Evolutionary conservation across 148 eudicot species (phyloP).

Genomic region (Cornus controversa): DNA sequence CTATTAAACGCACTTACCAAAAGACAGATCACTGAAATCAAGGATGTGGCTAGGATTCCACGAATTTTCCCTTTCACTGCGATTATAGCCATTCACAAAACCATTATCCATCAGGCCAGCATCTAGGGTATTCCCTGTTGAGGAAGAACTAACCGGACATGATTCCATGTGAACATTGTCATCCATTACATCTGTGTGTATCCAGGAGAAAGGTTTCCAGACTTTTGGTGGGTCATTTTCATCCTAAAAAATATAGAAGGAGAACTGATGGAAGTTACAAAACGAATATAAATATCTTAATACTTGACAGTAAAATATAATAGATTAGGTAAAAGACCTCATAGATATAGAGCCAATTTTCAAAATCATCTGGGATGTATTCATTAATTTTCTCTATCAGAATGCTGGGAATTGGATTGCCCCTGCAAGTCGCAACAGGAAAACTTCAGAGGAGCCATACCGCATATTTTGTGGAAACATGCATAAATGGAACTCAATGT

Average conservation of each 20-base stretch:
- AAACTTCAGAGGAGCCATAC: constrained; percentile 17
- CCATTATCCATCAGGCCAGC: constrained; percentile 22
- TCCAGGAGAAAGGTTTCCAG: constrained; percentile 63
- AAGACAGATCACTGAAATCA: constrained; percentile 80
- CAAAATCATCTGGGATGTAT: constrained; percentile 72
- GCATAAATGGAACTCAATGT: not conserved
- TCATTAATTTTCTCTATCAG: constrained; percentile 74
- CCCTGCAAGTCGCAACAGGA: constrained; percentile 49
- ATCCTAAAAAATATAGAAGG: constrained; percentile 32
- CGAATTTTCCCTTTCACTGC: constrained; percentile 19
- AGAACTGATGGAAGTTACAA: not conserved
- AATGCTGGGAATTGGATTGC: constrained; percentile 69
- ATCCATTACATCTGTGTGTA: constrained; percentile 96
- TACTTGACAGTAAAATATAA: not conserved
- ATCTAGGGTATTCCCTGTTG: constrained; percentile 24
- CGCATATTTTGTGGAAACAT: not conserved
- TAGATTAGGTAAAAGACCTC: constrained; percentile 47
- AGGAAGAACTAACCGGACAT: constrained; percentile 19
- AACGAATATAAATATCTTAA: not conserved
- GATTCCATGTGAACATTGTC: constrained; percentile 79
- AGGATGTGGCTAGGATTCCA: constrained; percentile 78
- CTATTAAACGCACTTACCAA: constrained; percentile 50
- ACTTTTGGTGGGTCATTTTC: constrained; percentile 18
- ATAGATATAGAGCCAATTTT: constrained; percentile 37
- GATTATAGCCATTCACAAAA: constrained; percentile 24